Evolutionary conservation across 169 alveolate species (phyloP).

Genomic region (Plasmodium ovale): DNA sequence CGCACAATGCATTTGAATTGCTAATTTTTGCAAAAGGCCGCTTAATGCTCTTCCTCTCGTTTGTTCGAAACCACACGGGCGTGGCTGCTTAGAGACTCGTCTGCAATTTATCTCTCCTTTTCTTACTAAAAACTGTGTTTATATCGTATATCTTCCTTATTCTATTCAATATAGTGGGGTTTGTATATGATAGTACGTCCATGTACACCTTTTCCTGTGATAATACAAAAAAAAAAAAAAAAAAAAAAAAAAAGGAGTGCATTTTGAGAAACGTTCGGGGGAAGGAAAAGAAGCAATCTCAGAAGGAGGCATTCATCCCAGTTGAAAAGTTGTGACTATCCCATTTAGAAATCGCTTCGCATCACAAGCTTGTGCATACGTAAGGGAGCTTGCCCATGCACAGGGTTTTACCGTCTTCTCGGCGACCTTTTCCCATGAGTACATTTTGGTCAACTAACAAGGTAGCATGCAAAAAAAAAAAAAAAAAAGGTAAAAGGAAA

Average conservation of each 20-base stretch:
- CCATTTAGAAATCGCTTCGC: no score
- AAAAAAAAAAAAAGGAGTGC: no score
- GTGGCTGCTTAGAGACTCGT: no score
- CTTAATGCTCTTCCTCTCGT: no score
- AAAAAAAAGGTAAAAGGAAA: constrained; percentile 21
- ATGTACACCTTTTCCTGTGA: constrained; percentile 71
- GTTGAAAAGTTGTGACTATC: no score
- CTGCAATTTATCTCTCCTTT: no score
- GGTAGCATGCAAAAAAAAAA: constrained; percentile 6
- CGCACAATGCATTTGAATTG: not conserved
- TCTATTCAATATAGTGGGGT: constrained; percentile 27
- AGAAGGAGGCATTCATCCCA: no score
- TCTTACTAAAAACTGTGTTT: constrained; percentile 71
- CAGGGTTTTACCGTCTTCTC: constrained; percentile 57
- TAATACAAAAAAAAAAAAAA: no score
- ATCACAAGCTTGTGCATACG: not conserved
- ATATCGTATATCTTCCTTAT: constrained; percentile 38
- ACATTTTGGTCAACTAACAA: constrained; percentile 80
- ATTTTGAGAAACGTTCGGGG: no score
- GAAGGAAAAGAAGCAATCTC: no score
- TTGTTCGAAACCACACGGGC: no score
- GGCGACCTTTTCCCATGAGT: constrained; percentile 85
- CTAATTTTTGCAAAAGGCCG: not conserved
- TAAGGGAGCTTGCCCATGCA: not conserved
- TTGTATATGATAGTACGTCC: constrained; percentile 49